Conservation (phyloP, 1,139 yeast genomes). For the Candida sp. region DNA sequence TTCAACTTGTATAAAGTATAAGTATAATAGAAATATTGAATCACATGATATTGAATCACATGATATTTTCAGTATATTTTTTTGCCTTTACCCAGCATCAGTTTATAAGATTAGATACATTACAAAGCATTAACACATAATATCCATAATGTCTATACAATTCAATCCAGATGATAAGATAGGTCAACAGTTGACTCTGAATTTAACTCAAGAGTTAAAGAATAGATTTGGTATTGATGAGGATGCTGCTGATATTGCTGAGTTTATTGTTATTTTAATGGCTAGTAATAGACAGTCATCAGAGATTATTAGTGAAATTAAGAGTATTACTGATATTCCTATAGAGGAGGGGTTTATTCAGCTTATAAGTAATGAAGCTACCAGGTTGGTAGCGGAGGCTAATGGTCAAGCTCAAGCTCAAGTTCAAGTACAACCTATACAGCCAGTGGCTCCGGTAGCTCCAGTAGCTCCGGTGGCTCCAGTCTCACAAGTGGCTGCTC, state of each 20-base stretch:
- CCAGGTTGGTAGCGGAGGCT: slow-evolving; percentile 27
- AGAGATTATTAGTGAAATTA: slow-evolving; percentile 64
- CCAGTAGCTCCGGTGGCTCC: slow-evolving; percentile 5
- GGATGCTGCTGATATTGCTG: slow-evolving; percentile 78
- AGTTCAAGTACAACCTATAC: not conserved
- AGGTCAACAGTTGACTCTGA: slow-evolving; percentile 33
- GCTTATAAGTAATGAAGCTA: slow-evolving; percentile 55
- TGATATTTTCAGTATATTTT: not conserved
- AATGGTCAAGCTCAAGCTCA: not conserved
- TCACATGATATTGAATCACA: not conserved
- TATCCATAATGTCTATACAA: slow-evolving; percentile 11
- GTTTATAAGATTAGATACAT: too few relatives aligned
- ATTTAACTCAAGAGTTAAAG: slow-evolving; percentile 34
- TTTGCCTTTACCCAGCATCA: too few relatives aligned
- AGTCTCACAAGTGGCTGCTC: slow-evolving; percentile 5
- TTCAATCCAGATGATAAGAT: slow-evolving; percentile 44
- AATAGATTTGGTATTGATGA: slow-evolving; percentile 41
- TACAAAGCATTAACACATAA: not conserved
- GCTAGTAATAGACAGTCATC: slow-evolving; percentile 65
- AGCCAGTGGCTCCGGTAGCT: slow-evolving; percentile 4
- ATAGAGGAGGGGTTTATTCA: slow-evolving; percentile 49
- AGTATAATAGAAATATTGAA: too few relatives aligned
- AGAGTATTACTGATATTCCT: slow-evolving; percentile 62
- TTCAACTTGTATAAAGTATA: slow-evolving; percentile 29
- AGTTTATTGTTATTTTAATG: slow-evolving; percentile 70